Conservation (phyloP, 225 moss, liverwort and hornwort genomes). For the Anthoceros angustus region DNA sequence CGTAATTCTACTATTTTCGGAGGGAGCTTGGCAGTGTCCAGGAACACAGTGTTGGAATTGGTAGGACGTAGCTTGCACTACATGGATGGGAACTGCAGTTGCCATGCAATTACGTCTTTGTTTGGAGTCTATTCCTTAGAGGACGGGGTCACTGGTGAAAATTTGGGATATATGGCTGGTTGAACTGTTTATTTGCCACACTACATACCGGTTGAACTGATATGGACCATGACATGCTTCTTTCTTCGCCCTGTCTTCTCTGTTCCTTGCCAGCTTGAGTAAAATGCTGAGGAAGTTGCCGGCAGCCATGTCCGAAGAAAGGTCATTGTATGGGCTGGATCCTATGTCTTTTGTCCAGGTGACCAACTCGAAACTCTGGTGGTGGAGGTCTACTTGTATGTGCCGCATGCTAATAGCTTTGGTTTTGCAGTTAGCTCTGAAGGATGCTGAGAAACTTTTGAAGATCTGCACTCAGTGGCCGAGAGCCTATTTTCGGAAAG, state of each 20-base stretch:
- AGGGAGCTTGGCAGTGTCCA: not conserved
- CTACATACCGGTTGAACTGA: too few relatives aligned
- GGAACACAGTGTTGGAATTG: too few relatives aligned
- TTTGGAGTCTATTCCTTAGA: too few relatives aligned
- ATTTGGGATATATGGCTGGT: not conserved
- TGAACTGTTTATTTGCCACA: not conserved
- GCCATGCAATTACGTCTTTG: too few relatives aligned
- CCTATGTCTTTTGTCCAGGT: constrained; percentile 82
- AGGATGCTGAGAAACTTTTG: constrained; percentile 72
- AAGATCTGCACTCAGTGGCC: constrained; percentile 50
- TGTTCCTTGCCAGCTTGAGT: constrained; percentile 35
- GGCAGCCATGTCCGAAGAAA: constrained; percentile 47
- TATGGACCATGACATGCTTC: not conserved
- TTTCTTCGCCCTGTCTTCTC: not conserved
- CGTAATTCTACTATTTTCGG: not conserved
- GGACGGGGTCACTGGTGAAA: too few relatives aligned
- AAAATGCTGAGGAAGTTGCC: constrained; percentile 50
- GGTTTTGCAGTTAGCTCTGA: constrained; percentile 57
- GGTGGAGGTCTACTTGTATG: constrained; percentile 6
- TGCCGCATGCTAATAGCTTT: not conserved
- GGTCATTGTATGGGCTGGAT: constrained; percentile 43
- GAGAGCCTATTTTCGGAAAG: constrained; percentile 58
- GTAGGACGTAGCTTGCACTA: too few relatives aligned
- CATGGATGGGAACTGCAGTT: too few relatives aligned
- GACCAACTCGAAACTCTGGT: not conserved